Base-by-base conservation (phyloP, 805 yeast genomes). In the Saturnispora bothae region DNA sequence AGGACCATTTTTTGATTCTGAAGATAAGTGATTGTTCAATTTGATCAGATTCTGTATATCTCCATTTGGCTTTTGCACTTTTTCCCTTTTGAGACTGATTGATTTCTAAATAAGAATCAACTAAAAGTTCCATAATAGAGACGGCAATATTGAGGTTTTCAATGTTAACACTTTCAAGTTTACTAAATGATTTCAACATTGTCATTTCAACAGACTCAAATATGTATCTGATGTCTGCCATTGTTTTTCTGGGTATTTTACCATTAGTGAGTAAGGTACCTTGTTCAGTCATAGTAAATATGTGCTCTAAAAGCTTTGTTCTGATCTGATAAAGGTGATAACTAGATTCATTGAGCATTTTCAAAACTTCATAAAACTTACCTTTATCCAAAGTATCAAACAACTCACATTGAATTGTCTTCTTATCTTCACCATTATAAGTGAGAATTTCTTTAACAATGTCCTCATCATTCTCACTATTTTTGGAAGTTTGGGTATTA, bases 1-100 rank as follows among this genome's bases (percentile, higher is more conserved):
- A 38, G 2, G 53, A 41, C 88, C 88, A 80, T 31, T 65, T 60
- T 3, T 54, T 48, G 4, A 78, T 51, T 39, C 73, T 63, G 17
- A 59, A 64, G 5, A 60, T 58, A 0, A 76, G 38, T 26, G 59
- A 57, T 15, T 58, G 53, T 33, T 68, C 57, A 12, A 59, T 61
- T 3, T 63, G 50, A n/a, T 64, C 61, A 3, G 64, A 41, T 4
- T 64, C 67, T 4, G 40, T 43, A 1, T 43, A 16, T 4, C 39
- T 31, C 5, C 47, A 27, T 34, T 48, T 53, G 18, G 39, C 43
- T 5, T 43, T 44, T 3, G 38, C 26, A 31, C 48, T 53, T 32
- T 46, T 55, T 5, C 47, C 33, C 28, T 50, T 55, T 17, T 46
- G 41, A 26, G 53, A 55, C 19, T 48, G 44, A 15, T 41, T 43